Evolutionary conservation across 2,329 filamentous ascomycete species (phyloP), one percentile per base, ranked within the genome.

Genomic region (Trichophaea hybrida): DNA sequence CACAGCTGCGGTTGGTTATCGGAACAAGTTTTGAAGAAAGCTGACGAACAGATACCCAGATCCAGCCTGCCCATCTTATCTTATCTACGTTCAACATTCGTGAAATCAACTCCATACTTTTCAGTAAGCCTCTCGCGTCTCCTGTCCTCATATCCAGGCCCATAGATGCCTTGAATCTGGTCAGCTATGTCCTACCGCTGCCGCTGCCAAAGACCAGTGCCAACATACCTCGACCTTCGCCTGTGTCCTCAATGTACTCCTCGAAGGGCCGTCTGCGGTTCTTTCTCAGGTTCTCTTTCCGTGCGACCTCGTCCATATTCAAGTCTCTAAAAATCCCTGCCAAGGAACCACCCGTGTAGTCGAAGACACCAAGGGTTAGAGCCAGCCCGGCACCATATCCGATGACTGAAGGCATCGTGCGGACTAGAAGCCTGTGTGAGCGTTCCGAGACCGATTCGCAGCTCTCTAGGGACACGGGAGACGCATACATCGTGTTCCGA

Each of bases 61-160:
- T 46, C 5, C 40, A 4, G 24, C 5, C 24, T 6, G 10, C 40
- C 40, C 5, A 12, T 46, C 4, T 46, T 13, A 15, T 24, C 33
- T 37, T 53, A 70, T 61, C 66, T 64, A 60, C 68, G 68, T 55
- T 66, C 67, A 63, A 84, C 80, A 58, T 82, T 79, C 69, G 84
- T 80, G 70, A 95, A 83, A 66, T 94, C 88, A 69, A 94, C 81
- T 61, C 89, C 88, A 70, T 95, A 95, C 73, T 83, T 87, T 74
- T 88, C 84, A 79, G 87, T 84, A 72, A 96, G 79, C 68, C 87
- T 80, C 75, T 89, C 78, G 66, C 82, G 81, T 72, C 90, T 83
- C 73, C 90, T 79, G 77, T 94, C 87, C 68, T 87, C 85, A 71
- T 93, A 95, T 55, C 88, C 88, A 13, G 86, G 83, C 44, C 80